Conservation (phyloP, 2,329 filamentous ascomycete species). For the Nemania sp. region DNA sequence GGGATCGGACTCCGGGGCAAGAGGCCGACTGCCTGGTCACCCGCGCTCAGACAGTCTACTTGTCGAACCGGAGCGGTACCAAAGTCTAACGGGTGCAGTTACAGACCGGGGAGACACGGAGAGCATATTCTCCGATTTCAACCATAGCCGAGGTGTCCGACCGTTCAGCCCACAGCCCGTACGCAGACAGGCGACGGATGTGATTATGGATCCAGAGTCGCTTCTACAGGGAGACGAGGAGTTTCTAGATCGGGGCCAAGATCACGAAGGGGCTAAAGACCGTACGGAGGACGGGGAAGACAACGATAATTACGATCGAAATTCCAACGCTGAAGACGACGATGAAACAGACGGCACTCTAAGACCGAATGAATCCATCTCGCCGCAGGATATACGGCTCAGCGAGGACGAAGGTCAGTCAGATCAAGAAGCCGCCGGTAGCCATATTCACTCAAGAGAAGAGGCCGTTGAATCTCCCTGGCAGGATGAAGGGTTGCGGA, state of each 20-base stretch:
- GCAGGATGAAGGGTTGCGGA: conserved; percentile 28
- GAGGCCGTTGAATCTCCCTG: conserved; percentile 31
- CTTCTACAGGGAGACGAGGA: conserved; percentile 42
- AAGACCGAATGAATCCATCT: conserved; percentile 15
- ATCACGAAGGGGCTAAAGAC: conserved; percentile 20
- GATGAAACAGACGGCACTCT: conserved; percentile 26
- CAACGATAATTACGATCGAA: conserved; percentile 14
- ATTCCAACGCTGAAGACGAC: neutral
- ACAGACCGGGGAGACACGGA: conserved; percentile 61
- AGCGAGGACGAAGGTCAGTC: conserved; percentile 36
- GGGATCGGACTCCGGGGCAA: conserved; percentile 54
- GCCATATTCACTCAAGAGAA: neutral
- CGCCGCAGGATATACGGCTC: conserved; percentile 32
- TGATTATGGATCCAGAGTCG: conserved; percentile 52
- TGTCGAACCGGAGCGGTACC: conserved; percentile 64
- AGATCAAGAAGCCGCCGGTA: neutral
- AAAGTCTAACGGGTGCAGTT: conserved; percentile 67
- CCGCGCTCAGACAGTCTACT: conserved; percentile 67
- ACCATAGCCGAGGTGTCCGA: conserved; percentile 64
- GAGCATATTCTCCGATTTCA: conserved; percentile 68
- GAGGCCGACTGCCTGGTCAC: conserved; percentile 49
- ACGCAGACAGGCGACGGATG: conserved; percentile 48
- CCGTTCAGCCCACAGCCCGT: conserved; percentile 71
- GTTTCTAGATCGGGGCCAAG: conserved; percentile 30
- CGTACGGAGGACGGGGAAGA: conserved; percentile 28